phyloP scores from a whole-genome alignment of 2,329 filamentous ascomycete species.

The Fusarium pseudocircinatum region DNA sequence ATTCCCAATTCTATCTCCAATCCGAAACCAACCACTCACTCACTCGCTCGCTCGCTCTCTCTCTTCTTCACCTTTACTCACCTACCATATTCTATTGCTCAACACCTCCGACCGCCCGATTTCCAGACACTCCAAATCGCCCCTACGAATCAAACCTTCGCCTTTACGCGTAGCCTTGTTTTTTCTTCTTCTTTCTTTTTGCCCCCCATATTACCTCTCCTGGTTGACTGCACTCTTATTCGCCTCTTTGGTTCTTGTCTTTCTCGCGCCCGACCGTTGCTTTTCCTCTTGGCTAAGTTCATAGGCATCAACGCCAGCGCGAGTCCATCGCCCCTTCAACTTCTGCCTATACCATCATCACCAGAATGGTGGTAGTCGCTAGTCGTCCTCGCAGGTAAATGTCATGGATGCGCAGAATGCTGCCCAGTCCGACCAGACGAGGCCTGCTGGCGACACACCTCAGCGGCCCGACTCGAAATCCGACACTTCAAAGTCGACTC shows the following conservation, averaged over 20 bases:
- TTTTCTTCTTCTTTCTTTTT: constrained; percentile 2
- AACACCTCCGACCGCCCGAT: constrained; percentile 22
- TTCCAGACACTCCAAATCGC: constrained; percentile 10
- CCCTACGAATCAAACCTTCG: constrained; percentile 16
- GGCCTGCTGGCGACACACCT: constrained; percentile 64
- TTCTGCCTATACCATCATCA: constrained; percentile 41
- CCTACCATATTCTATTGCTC: constrained; percentile 20
- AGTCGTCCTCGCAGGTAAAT: constrained; percentile 64
- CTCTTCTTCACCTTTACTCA: background rate
- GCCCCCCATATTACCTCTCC: constrained; percentile 1
- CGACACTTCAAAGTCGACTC: constrained; percentile 36
- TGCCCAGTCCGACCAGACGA: constrained; percentile 69
- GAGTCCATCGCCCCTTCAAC: constrained; percentile 42
- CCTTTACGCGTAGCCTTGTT: constrained; percentile 16
- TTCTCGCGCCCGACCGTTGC: constrained; percentile 26
- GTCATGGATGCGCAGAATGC: constrained; percentile 76
- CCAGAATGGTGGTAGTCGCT: constrained; percentile 69
- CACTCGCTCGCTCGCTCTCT: background rate
- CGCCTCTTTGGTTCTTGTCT: constrained; percentile 23
- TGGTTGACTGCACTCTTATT: constrained; percentile 14
- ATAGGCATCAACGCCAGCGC: constrained; percentile 33
- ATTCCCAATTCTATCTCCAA: constrained; percentile 33
- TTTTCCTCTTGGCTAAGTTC: constrained; percentile 18
- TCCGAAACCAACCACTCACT: constrained; percentile 14
- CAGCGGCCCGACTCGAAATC: constrained; percentile 50